Conservation (phyloP, 1,284 basidiomycete genomes). For the Termitomyces sp. region DNA sequence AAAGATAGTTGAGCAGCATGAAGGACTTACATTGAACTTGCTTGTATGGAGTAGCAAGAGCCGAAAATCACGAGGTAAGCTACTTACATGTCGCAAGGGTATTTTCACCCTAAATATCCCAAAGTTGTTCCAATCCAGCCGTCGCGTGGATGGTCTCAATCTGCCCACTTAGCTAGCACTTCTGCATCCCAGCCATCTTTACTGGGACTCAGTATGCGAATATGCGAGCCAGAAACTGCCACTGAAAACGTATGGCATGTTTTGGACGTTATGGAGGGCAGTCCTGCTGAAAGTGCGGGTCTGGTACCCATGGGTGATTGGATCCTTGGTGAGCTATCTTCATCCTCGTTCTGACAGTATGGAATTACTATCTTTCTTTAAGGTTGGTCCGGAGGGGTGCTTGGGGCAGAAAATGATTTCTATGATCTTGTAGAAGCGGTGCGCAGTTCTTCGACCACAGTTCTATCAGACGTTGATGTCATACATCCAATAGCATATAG, state of each 20-base stretch:
- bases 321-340: slow-evolving; percentile 32
- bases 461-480: slow-evolving; percentile 4
- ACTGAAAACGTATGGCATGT: slow-evolving; percentile 98
- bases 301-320: slow-evolving; percentile 47
- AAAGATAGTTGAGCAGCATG: slow-evolving; percentile 80
- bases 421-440: slow-evolving; percentile 94
- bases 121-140: slow-evolving; percentile 82
- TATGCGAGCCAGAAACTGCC: slow-evolving; percentile 82
- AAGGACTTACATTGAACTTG: slow-evolving; percentile 74
- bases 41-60: slow-evolving; percentile 91
- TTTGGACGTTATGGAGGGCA: slow-evolving; percentile 92
- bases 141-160: slow-evolving; percentile 77
- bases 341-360: neutral
- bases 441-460: slow-evolving; percentile 28
- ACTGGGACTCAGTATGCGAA: slow-evolving; percentile 86
- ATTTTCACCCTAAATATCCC: slow-evolving; percentile 8
- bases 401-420: slow-evolving; percentile 93
- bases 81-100: slow-evolving; percentile 4
- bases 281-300: slow-evolving; percentile 81
- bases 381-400: slow-evolving; percentile 92
- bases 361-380: slow-evolving; percentile 20
- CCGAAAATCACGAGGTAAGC: slow-evolving; percentile 75
- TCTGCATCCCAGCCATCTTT: slow-evolving; percentile 63
- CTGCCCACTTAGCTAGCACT: slow-evolving; percentile 24
- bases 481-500: slow-evolving; percentile 65